Conservation (phyloP, 768 basidiomycete genomes). For the Podaxis sp. region DNA sequence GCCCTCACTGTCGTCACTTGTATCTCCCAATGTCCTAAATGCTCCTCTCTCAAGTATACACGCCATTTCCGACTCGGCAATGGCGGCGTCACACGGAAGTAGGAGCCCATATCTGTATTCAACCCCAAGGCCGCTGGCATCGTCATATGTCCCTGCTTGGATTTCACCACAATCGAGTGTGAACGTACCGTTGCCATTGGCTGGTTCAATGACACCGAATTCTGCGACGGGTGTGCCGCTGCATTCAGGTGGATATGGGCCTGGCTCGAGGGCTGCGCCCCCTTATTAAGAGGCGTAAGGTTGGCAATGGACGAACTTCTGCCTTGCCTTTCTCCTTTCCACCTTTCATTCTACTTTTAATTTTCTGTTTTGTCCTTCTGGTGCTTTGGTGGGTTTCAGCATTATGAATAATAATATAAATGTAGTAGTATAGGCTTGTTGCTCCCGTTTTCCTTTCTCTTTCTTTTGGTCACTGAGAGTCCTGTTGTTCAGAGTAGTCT, state of each 20-base stretch:
- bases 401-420: not conserved
- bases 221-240: slow-evolving; percentile 16
- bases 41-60: slow-evolving; percentile 2
- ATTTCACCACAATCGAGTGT: slow-evolving; percentile 22
- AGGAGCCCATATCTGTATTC: slow-evolving; percentile 30
- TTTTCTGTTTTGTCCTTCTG: not conserved
- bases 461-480: not conserved
- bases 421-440: not conserved
- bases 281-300: not conserved
- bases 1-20: not conserved
- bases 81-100: not conserved
- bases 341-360: not conserved
- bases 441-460: not conserved
- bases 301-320: too few relatives aligned
- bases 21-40: not conserved
- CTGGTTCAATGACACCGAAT: slow-evolving; percentile 23
- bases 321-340: not conserved
- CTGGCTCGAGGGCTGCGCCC: not conserved
- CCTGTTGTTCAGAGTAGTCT: not conserved
- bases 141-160: slow-evolving; percentile 34
- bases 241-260: not conserved
- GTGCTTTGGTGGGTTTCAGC: not conserved
- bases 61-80: not conserved
- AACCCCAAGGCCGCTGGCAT: slow-evolving; percentile 16
- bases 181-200: slow-evolving; percentile 13